phyloP scores from a whole-genome alignment of 192 early-diverging fungal species.

The Coemansia pectinata region DNA sequence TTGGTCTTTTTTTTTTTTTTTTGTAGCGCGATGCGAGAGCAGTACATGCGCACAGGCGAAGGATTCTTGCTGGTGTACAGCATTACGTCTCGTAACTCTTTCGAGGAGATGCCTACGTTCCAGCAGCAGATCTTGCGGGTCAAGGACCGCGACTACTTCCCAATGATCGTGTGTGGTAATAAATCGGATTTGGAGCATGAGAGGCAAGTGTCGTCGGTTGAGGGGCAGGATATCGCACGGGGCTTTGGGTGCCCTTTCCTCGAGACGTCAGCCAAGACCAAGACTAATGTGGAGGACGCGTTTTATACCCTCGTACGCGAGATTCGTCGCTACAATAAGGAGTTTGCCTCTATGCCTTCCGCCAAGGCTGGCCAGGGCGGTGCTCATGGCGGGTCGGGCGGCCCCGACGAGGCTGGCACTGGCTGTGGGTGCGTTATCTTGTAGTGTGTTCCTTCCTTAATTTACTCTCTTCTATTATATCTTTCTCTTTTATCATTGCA shows the following conservation, averaged over 20 bases:
- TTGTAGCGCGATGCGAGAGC: constrained; percentile 83
- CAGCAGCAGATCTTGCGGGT: constrained; percentile 92
- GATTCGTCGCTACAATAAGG: constrained; percentile 80
- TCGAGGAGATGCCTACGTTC: constrained; percentile 89
- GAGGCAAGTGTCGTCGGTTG: constrained; percentile 77
- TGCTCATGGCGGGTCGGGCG: constrained; percentile 29
- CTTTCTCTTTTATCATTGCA: neutral
- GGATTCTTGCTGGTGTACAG: constrained; percentile 93
- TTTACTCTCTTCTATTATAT: neutral
- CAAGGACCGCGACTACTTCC: constrained; percentile 90
- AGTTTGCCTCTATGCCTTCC: constrained; percentile 56
- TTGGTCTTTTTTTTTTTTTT: neutral
- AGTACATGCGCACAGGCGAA: constrained; percentile 96
- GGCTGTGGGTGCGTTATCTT: constrained; percentile 66
- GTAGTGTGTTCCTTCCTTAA: constrained; percentile 27
- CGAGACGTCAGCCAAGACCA: constrained; percentile 86
- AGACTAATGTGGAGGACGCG: constrained; percentile 90
- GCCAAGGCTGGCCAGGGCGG: constrained; percentile 14
- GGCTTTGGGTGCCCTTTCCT: constrained; percentile 77
- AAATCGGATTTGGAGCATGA: constrained; percentile 87
- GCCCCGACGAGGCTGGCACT: constrained; percentile 36
- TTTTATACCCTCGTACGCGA: constrained; percentile 87
- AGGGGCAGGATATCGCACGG: constrained; percentile 80
- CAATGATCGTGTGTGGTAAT: constrained; percentile 92
- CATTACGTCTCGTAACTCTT: constrained; percentile 88